Conservation (phyloP, 495 filamentous ascomycete species). For the Daldinia vernicosa region DNA sequence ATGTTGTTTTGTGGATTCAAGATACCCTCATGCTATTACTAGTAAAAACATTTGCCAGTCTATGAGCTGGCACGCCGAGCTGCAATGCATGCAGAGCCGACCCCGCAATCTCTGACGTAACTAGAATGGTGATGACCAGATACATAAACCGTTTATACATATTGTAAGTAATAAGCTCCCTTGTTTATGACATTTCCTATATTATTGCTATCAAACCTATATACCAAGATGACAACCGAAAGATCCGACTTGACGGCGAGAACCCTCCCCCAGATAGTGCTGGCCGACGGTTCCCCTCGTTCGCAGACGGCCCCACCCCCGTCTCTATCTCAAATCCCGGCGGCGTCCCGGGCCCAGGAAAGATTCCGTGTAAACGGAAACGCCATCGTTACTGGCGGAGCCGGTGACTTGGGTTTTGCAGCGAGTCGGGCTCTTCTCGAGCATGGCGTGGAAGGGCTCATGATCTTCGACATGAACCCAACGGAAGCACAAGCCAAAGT, state of each 20-base stretch:
- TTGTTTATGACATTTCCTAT: neutral
- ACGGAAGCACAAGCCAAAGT: slow-evolving; percentile 55
- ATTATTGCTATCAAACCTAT: slow-evolving; percentile 1
- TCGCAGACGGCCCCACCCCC: slow-evolving; percentile 59
- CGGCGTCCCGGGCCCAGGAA: slow-evolving; percentile 59
- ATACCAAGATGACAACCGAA: slow-evolving; percentile 40
- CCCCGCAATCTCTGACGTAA: slow-evolving; percentile 32
- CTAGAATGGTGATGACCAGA: slow-evolving; percentile 1
- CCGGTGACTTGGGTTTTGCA: slow-evolving; percentile 70
- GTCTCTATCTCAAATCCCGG: slow-evolving; percentile 52
- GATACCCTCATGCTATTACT: neutral
- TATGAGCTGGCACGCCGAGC: slow-evolving; percentile 10
- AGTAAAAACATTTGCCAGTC: slow-evolving; percentile 9
- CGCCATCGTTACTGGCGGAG: slow-evolving; percentile 75
- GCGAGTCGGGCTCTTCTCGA: slow-evolving; percentile 73
- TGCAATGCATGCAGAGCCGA: slow-evolving; percentile 9
- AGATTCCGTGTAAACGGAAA: slow-evolving; percentile 71
- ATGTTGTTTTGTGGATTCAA: neutral
- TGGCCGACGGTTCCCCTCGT: slow-evolving; percentile 56
- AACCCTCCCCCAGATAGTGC: slow-evolving; percentile 65
- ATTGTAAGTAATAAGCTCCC: neutral
- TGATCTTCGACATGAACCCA: slow-evolving; percentile 69
- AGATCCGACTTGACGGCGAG: slow-evolving; percentile 47
- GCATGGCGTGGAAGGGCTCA: slow-evolving; percentile 68
- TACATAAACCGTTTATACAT: neutral